Evolutionary conservation across 2,329 filamentous ascomycete species (phyloP).

Genomic region (Fusarium anguioides): DNA sequence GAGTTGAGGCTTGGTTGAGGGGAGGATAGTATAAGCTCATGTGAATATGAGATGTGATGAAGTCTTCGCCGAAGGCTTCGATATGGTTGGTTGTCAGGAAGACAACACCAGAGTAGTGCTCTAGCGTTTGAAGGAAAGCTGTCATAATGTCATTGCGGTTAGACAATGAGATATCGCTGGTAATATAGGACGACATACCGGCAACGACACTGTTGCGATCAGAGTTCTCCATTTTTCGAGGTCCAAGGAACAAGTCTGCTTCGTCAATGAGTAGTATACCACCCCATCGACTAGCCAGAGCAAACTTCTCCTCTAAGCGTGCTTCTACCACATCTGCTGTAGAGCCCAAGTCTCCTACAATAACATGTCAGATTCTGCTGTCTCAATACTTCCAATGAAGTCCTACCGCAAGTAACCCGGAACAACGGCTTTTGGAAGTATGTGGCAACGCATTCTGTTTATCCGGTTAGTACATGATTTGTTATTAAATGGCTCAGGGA

Average conservation of each 20-base stretch:
- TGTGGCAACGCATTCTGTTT: conserved; percentile 17
- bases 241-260: background rate
- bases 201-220: conserved; percentile 17
- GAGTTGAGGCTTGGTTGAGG: fast-evolving
- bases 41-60: background rate
- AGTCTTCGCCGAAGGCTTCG: background rate
- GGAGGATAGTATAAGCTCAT: conserved; percentile 4
- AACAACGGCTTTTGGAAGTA: conserved; percentile 14
- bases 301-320: background rate
- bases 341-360: background rate
- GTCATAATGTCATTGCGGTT: fast-evolving
- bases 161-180: fast-evolving
- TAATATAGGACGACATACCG: background rate
- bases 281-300: background rate
- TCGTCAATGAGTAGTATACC: conserved; percentile 9
- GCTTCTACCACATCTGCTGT: conserved; percentile 6
- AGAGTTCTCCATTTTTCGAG: background rate
- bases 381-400: background rate
- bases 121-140: background rate
- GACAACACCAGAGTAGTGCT: background rate
- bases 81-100: conserved; percentile 4
- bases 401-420: conserved; percentile 18
- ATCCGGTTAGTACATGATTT: no score
- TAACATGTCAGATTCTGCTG: fast-evolving
- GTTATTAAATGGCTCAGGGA: no score